A percentile compares a stretch with the other conserved stretches of the same genome.
phyloP scores from a whole-genome alignment of 352 stramenopile species.

The Phytophthora chlamydospora region DNA sequence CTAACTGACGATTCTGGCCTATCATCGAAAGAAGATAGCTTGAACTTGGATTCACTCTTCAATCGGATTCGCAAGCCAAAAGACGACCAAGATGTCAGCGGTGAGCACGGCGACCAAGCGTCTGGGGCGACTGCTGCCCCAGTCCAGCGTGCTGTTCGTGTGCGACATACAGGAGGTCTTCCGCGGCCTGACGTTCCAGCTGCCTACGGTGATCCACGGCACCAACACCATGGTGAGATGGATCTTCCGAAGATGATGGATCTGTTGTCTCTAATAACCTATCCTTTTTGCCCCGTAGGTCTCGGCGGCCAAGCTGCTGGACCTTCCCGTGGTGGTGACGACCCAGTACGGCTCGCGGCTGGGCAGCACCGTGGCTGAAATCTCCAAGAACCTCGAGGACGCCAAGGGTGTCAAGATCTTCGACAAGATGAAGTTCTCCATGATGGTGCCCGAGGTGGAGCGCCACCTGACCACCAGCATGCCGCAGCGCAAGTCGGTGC shows the following conservation, averaged over 20 bases:
- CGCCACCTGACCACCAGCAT: constrained; percentile 65
- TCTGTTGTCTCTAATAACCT: not conserved
- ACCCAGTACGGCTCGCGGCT: constrained; percentile 97
- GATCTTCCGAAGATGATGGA: not conserved
- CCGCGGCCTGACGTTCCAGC: constrained; percentile 92
- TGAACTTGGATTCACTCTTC: too few species aligned
- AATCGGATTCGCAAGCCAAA: constrained; percentile 20
- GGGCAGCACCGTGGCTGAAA: constrained; percentile 86
- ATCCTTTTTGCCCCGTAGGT: constrained; percentile 23
- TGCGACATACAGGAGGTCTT: constrained; percentile 99
- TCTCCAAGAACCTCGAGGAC: constrained; percentile 60
- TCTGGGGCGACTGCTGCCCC: constrained; percentile 61
- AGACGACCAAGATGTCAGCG: constrained; percentile 27
- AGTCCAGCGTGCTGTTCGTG: constrained; percentile 91
- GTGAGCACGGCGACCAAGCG: constrained; percentile 35
- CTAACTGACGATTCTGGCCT: too few species aligned
- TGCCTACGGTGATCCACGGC: constrained; percentile 90
- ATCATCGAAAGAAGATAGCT: too few species aligned
- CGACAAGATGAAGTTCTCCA: constrained; percentile 99
- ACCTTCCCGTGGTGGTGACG: constrained; percentile 94
- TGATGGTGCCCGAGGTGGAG: constrained; percentile 95
- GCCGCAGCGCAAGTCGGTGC: constrained; percentile 74
- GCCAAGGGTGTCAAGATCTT: constrained; percentile 76
- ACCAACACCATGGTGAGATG: constrained; percentile 64
- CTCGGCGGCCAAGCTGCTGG: constrained; percentile 79